Percentiles rank a stretch among this genome's conserved stretches.
These are phyloP conservation scores for Trichoderma virens DNA, from an alignment of 495 filamentous ascomycete species.

Conservation along the genomic window DNA sequence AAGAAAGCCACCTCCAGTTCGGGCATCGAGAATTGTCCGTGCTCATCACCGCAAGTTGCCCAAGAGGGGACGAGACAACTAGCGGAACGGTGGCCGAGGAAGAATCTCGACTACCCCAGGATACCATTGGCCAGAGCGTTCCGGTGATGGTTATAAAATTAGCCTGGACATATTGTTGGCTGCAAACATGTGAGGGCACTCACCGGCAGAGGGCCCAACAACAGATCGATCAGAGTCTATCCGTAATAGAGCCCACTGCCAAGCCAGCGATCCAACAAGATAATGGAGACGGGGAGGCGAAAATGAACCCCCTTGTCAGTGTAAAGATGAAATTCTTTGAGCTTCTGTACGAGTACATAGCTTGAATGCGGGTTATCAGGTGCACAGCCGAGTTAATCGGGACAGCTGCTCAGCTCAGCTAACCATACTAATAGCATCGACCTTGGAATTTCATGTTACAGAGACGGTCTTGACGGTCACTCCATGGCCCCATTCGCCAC, in stretches of 20 bases:
- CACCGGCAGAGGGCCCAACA: not conserved
- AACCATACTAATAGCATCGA: not conserved
- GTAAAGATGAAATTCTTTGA: not conserved
- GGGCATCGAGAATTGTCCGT: not conserved
- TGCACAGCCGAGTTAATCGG: not conserved
- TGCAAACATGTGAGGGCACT: not conserved
- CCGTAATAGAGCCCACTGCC: not conserved
- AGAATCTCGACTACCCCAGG: not conserved
- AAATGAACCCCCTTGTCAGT: not conserved
- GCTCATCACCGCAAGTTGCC: not conserved
- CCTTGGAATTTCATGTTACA: not conserved
- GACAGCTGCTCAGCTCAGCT: not conserved
- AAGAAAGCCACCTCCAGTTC: not conserved
- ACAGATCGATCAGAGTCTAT: not conserved
- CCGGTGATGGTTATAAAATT: not conserved
- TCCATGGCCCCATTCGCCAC: slow-evolving; percentile 2
- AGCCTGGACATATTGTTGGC: not conserved
- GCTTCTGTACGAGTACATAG: not conserved
- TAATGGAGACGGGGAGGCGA: not conserved
- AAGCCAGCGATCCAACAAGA: not conserved
- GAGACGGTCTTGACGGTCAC: not conserved
- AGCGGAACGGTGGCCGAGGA: not conserved
- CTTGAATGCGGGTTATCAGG: not conserved
- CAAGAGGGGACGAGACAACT: not conserved
- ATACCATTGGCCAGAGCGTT: not conserved